phyloP scores from a whole-genome alignment of 2,329 filamentous ascomycete genomes.

The Ophiostoma himal-ulmi region DNA sequence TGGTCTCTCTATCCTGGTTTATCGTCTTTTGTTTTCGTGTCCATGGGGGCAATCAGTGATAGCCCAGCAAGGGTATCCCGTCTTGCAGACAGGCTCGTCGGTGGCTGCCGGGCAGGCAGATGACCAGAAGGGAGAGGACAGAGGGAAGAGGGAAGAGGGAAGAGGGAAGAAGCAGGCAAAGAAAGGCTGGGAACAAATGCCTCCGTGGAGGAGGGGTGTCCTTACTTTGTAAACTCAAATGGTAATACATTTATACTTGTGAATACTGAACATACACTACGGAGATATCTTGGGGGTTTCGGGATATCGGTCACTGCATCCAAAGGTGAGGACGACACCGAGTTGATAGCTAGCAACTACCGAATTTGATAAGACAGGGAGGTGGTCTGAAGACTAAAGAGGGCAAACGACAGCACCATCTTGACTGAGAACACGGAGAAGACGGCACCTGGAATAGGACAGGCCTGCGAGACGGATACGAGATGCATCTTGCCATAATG shows the following conservation, averaged over 20 bases:
- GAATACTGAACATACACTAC: neutral
- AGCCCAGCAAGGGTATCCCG: neutral
- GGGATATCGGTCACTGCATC: neutral
- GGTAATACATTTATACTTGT: neutral
- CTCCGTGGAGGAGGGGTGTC: neutral
- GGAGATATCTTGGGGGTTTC: neutral
- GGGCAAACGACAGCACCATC: neutral
- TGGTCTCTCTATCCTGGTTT: neutral
- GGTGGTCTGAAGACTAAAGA: neutral
- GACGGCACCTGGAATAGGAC: neutral
- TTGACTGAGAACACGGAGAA: neutral
- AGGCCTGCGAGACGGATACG: neutral
- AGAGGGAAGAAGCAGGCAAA: neutral
- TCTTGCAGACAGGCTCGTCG: neutral
- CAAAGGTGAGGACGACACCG: neutral
- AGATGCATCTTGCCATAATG: too few relatives aligned
- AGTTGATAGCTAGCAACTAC: neutral
- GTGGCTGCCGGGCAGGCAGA: neutral
- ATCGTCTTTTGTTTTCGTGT: neutral
- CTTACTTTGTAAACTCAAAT: neutral
- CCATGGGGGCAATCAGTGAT: neutral
- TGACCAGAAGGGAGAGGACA: neutral
- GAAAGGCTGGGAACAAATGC: neutral
- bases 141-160: neutral
- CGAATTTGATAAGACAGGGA: neutral